Conservation (phyloP, 2,329 filamentous ascomycete genomes). For the Calonectria montana region DNA sequence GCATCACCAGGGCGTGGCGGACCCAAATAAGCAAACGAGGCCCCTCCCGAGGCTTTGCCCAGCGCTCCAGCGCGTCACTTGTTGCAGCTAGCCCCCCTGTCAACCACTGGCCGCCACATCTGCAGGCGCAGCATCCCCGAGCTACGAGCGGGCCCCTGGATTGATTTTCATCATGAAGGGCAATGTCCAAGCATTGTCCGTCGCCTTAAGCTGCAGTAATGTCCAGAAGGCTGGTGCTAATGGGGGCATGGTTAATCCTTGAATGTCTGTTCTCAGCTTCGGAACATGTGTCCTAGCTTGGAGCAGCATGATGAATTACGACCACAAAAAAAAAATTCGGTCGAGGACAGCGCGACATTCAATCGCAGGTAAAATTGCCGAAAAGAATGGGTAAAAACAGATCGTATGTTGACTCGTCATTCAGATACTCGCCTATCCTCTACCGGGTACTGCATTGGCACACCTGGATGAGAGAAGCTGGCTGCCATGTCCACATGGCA, state of each 20-base stretch:
- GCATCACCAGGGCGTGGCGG: constrained; percentile 15
- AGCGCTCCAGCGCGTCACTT: constrained; percentile 1
- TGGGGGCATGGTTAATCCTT: constrained; percentile 20
- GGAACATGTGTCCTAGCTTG: not conserved
- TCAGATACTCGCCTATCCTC: not conserved
- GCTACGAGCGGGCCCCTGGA: constrained; percentile 2
- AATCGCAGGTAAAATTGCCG: not conserved
- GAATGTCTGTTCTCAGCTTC: not conserved
- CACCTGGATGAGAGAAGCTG: not conserved
- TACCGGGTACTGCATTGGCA: not conserved
- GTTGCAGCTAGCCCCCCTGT: constrained; percentile 2
- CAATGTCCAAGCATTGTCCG: not conserved
- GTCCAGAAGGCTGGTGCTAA: not conserved
- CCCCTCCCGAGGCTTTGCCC: not conserved
- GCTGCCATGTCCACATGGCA: constrained; percentile 12
- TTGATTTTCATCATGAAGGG: not conserved
- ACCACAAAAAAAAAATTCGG: too few relatives aligned
- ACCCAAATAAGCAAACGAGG: constrained; percentile 30
- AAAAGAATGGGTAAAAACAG: not conserved
- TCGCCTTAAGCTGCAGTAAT: not conserved
- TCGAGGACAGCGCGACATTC: not conserved
- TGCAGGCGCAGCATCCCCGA: not conserved
- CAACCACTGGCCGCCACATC: constrained; percentile 1
- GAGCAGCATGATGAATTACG: not conserved
- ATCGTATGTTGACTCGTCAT: constrained; percentile 1